Base-by-base conservation (phyloP, 2,329 filamentous ascomycete genomes). In the Penicillium sp. region DNA sequence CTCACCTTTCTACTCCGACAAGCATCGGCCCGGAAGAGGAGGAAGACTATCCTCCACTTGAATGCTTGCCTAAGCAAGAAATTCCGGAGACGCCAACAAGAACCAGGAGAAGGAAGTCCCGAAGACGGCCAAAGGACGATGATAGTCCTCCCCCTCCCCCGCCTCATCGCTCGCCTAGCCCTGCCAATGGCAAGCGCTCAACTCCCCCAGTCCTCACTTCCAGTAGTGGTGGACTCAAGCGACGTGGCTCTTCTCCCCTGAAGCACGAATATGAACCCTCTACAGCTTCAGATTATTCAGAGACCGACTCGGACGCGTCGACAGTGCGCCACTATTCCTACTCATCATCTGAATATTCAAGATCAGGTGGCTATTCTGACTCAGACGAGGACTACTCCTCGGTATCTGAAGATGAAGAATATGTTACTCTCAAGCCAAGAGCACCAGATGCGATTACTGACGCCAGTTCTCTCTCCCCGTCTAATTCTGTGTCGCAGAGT, bases 231-330 rank as follows among this genome's bases (percentile, higher is more conserved):
- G 71, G 76, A 71, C 67, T 81, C 73, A 73, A 88, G 69, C 86
- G 93, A 45, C 86, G 92, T 19, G 89, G 87, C 1, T 97, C 94
- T 0, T 99, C 94, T 1, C 94, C 94, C 0, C 80, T 99, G 50
- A 99, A 99, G 78, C 93, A 97, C 71, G 93, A 99, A 76, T 99
- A 97, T 68, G 88, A 93, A 62, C 93, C 93, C 15, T 97, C 94
- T 17, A 86, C 85, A 7, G 85, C 84, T 46, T 87, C 86, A 0
- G 84, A 85, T 42, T 82, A 82, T 9, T 82, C 80, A 1, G 81
- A 67, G 6, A 60, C 62, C 8, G 71, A 85, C 54, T 86, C 82
- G 46, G 77, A 82, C 38, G 78, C 77, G 35, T 86, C 82, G 6
- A 82, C 81, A 25, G 82, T 84, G n/a, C 80, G 82, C 33, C 81